These are phyloP conservation scores for Pseudogymnoascus sp. DNA, from an alignment of 2,329 filamentous ascomycete species.

Conservation along the genomic window DNA sequence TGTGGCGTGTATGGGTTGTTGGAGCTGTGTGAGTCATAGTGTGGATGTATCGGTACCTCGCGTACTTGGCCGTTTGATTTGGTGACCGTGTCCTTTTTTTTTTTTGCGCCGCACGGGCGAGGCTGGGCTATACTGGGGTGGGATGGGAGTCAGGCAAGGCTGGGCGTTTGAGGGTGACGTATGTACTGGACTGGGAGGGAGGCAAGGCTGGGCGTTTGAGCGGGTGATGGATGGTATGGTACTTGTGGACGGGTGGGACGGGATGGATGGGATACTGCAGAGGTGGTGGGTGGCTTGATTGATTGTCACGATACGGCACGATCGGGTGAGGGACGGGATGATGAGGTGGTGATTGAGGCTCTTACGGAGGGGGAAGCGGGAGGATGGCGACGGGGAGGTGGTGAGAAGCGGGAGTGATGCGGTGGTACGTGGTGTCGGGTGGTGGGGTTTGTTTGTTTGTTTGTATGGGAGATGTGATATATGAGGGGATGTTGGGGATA, in stretches of 20 bases:
- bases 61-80: background rate
- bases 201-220: background rate
- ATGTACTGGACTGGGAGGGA: background rate
- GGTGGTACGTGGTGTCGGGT: background rate
- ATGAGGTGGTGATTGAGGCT: too few relatives aligned
- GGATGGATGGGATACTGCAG: background rate
- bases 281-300: background rate
- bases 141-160: background rate
- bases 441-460: background rate
- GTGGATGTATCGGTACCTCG: background rate
- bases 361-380: background rate
- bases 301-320: background rate
- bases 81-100: background rate
- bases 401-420: background rate
- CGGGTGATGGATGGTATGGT: background rate
- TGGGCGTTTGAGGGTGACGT: background rate
- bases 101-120: background rate
- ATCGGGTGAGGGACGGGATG: too few relatives aligned
- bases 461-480: background rate
- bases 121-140: background rate
- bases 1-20: background rate
- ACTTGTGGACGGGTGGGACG: background rate
- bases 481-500: background rate
- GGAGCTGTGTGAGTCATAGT: background rate
- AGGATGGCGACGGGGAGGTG: background rate